A percentile compares a stretch with the other conserved stretches of the same genome.
These are phyloP conservation scores for Pseudogymnoascus destructans DNA, from an alignment of 2,329 filamentous ascomycete genomes.

Conservation along the genomic window DNA sequence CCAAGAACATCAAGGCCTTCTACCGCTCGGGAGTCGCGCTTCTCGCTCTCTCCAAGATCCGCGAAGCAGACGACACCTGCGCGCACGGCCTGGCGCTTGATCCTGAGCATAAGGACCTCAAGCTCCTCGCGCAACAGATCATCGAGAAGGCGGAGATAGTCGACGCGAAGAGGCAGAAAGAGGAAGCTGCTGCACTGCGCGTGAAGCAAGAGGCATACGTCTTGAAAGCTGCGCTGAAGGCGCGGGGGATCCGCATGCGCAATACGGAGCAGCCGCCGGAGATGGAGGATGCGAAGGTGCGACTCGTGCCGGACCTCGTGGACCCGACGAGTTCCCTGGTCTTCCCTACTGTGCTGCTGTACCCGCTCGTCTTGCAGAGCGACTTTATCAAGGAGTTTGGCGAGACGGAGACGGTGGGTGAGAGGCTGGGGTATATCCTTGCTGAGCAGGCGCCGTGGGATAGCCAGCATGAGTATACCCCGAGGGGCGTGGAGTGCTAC, in stretches of 20 bases:
- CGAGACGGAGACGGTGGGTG: constrained; percentile 60
- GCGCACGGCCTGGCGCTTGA: constrained; percentile 62
- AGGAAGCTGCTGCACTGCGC: constrained; percentile 41
- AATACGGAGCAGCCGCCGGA: constrained; percentile 63
- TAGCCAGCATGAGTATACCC: constrained; percentile 47
- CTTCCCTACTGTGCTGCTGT: constrained; percentile 74
- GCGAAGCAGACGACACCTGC: constrained; percentile 71
- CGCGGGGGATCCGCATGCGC: constrained; percentile 56
- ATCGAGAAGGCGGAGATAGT: constrained; percentile 42
- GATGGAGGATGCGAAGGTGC: constrained; percentile 68
- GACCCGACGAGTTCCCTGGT: constrained; percentile 58
- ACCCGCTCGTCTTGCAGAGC: constrained; percentile 67
- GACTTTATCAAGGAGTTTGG: constrained; percentile 84
- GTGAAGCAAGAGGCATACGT: constrained; percentile 45
- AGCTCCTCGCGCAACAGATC: constrained; percentile 49
- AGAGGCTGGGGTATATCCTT: constrained; percentile 76
- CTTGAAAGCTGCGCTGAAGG: constrained; percentile 51
- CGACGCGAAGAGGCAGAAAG: constrained; percentile 41
- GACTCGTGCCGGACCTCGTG: constrained; percentile 57
- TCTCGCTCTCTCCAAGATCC: constrained; percentile 62
- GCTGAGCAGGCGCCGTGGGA: constrained; percentile 71
- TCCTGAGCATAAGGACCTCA: constrained; percentile 52
- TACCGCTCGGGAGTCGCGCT: constrained; percentile 75
- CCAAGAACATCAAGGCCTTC: constrained; percentile 74
- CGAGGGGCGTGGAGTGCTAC: constrained; percentile 64